Base-by-base conservation (phyloP, 2,329 filamentous ascomycete species). In the Pseudogymnoascus pannorum region DNA sequence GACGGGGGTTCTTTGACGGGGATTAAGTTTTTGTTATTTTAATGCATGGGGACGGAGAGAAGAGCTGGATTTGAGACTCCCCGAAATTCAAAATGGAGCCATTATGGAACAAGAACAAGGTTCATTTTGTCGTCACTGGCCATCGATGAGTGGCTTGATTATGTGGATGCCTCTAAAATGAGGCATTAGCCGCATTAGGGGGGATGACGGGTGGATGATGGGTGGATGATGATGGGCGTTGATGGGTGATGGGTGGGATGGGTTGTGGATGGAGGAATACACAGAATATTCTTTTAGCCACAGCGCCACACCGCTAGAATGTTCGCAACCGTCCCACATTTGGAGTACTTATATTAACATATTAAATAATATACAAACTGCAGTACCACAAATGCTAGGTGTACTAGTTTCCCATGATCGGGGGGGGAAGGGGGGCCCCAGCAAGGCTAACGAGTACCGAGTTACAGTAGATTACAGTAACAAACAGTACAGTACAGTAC, bases 221-320 rank as follows among this genome's bases (percentile, higher is more conserved):
- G n/a, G n/a, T n/a, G n/a, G n/a, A n/a, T n/a, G n/a, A n/a, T n/a
- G n/a, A n/a, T n/a, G n/a, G n/a, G n/a, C n/a, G n/a, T n/a, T n/a
- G n/a, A n/a, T n/a, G n/a, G n/a, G n/a, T n/a, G n/a, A n/a, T n/a
- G n/a, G n/a, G n/a, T n/a, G n/a, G n/a, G n/a, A n/a, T n/a, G n/a
- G n/a, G n/a, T n/a, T n/a, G n/a, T n/a, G n/a, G n/a, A n/a, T n/a
- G n/a, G n/a, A n/a, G n/a, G n/a, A n/a, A n/a, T n/a, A 18, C 8
- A 5, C n/a, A 29, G 48, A 54, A 54, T 54, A 54, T 54, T 54
- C 48, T 31, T 54, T 31, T 54, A 54, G 48, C 48, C 48, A 54
- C 48, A 54, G 26, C 48, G 48, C 48, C 48, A 54, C 48, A 54
- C 48, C 26, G 48, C 26, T 54, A 54, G 48, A 54, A 44, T 5